A percentile compares a stretch with the other conserved stretches of the same genome.
phyloP scores from a whole-genome alignment of 2,329 filamentous ascomycete genomes.

The Chaetomium olivaceum region DNA sequence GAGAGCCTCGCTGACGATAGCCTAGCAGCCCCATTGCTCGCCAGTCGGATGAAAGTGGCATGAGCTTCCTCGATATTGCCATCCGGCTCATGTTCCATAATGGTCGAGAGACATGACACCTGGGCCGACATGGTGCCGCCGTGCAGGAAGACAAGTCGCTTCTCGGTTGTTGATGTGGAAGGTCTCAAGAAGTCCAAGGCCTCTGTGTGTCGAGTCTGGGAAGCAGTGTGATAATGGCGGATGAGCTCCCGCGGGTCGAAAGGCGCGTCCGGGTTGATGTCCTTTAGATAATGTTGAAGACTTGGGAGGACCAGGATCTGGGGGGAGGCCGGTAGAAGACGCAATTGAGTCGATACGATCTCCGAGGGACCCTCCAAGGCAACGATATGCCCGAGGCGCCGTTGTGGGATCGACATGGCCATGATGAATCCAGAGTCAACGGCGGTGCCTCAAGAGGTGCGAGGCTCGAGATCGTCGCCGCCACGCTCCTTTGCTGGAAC shows the following conservation, averaged over 20 bases:
- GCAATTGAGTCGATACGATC: constrained; percentile 58
- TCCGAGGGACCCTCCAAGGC: constrained; percentile 61
- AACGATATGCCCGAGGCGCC: constrained; percentile 53
- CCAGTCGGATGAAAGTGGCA: constrained; percentile 51
- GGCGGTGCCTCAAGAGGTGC: neutral
- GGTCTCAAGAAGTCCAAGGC: constrained; percentile 54
- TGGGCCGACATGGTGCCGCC: constrained; percentile 59
- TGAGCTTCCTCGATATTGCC: constrained; percentile 54
- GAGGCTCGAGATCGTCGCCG: constrained; percentile 18
- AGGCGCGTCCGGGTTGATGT: constrained; percentile 32
- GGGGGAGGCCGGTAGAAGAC: constrained; percentile 58
- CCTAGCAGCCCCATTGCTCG: constrained; percentile 46
- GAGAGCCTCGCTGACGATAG: constrained; percentile 9
- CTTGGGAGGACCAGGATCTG: constrained; percentile 59
- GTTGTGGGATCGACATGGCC: constrained; percentile 29
- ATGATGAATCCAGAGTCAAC: constrained; percentile 27
- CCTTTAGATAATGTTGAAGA: constrained; percentile 49
- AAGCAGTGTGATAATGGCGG: constrained; percentile 53
- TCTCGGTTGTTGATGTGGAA: constrained; percentile 47
- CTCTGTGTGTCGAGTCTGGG: constrained; percentile 47
- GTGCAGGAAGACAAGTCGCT: constrained; percentile 60
- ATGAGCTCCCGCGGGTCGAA: constrained; percentile 43
- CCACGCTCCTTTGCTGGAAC: constrained; percentile 8
- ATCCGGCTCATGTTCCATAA: constrained; percentile 53
- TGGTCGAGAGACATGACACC: constrained; percentile 54